These are phyloP conservation scores for Hypoxylon rubiginosum DNA, from an alignment of 2,329 filamentous ascomycete genomes.

Conservation along the genomic window DNA sequence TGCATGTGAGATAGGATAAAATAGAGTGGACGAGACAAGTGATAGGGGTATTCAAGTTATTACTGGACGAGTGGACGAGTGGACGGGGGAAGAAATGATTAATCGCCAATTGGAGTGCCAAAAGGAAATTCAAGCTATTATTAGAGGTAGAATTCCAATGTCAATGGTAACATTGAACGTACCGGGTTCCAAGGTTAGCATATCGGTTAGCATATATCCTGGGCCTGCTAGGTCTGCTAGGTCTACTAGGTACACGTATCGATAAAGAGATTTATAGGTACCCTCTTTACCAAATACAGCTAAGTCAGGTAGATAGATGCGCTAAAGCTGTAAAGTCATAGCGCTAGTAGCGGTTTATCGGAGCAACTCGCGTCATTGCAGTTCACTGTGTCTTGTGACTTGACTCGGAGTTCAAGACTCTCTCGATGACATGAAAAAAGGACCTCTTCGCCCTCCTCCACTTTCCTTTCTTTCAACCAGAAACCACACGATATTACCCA, in stretches of 20 bases:
- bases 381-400: slow-evolving; percentile 35
- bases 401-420: slow-evolving; percentile 18
- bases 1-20: slow-evolving; percentile 18
- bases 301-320: not conserved
- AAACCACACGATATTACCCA: not conserved
- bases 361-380: slow-evolving; percentile 38
- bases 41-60: not conserved
- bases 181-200: not conserved
- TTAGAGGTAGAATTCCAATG: too few species aligned
- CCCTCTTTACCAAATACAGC: not conserved
- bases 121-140: not conserved
- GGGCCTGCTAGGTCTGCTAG: too few species aligned
- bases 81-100: not conserved
- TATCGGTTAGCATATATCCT: not conserved
- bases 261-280: slow-evolving; percentile 9
- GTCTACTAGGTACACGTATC: slow-evolving; percentile 2
- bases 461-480: slow-evolving; percentile 24
- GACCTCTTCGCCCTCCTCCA: slow-evolving; percentile 24
- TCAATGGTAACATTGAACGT: not conserved
- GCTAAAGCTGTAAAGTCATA: not conserved
- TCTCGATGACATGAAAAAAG: slow-evolving; percentile 25
- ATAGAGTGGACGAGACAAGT: slow-evolving; percentile 12
- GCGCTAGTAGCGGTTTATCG: slow-evolving; percentile 35
- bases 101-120: slow-evolving; percentile 10
- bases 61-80: not conserved